These are phyloP conservation scores for Cyamopsis tetragonoloba DNA, from an alignment of 306 rosid genomes.

Conservation along the genomic window DNA sequence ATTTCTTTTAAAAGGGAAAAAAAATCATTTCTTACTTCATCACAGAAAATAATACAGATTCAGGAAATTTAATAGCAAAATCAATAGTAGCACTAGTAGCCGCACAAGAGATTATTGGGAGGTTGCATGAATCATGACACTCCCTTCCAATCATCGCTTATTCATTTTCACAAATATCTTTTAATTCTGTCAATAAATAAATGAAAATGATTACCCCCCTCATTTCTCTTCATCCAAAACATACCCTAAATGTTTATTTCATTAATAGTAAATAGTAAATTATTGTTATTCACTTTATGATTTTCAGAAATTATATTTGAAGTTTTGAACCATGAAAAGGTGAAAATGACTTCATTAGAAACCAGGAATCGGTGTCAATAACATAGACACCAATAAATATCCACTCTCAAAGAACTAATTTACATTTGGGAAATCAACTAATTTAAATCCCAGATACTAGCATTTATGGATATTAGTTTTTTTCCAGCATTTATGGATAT, in stretches of 20 bases:
- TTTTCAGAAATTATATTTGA: neutral
- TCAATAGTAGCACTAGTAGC: neutral
- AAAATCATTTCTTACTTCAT: slow-evolving; percentile 3
- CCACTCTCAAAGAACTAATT: neutral
- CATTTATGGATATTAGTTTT: neutral
- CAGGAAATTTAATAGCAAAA: neutral
- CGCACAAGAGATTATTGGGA: neutral
- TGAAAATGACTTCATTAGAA: neutral
- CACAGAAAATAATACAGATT: slow-evolving; percentile 18
- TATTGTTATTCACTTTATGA: neutral
- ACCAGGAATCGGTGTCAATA: neutral
- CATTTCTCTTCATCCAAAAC: neutral
- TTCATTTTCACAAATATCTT: neutral
- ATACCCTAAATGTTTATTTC: neutral
- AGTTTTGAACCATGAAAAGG: neutral
- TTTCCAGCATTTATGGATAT: neutral
- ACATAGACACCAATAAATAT: neutral
- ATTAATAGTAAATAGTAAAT: neutral
- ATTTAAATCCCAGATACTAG: neutral
- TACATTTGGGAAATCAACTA: neutral
- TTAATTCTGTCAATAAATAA: neutral
- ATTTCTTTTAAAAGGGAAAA: neutral
- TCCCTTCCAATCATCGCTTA: neutral
- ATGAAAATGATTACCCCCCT: neutral
- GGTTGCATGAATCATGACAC: neutral